Evolutionary conservation across 108 stramenopile genomes (phyloP), one percentile per base, ranked within the genome.

Genomic region (Chaetoceros muelleri): DNA sequence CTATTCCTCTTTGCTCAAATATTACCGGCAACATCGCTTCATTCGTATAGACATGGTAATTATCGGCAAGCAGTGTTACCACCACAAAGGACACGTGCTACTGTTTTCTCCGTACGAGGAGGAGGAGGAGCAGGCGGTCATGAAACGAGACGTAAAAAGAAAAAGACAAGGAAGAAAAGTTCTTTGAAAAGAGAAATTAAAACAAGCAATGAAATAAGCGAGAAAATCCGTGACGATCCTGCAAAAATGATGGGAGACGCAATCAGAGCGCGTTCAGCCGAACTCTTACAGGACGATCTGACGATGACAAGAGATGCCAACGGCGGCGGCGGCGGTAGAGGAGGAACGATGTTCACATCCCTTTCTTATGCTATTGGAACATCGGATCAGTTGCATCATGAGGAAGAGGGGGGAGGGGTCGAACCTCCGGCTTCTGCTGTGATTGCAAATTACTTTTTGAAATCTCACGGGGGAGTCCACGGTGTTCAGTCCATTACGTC

Each of bases 401-500:
- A 44, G 16, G 56, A 69, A 22, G 67, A 76, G 44, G 61, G 55
- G 44, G 80, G 78, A 40, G 73, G 62, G 29, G 79, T 84, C 24
- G 64, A 70, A 58, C 75, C 74, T 19, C 55, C 78, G 1, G 48
- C 78, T 19, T 65, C 80, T 0, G 66, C 84, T 13, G 76, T 85
- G 10, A 55, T 90, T 45, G 80, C 81, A 29, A 72, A 85, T 50
- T 90, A 90, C 66, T 90, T 90, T 56, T 60, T 90, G 10, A 79
- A 81, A 57, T 77, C 78, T 44, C 88, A 90, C 48, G 84, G 84
- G 8, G 88, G 88, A 2, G 79, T 82, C 19, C 88, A 90, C 70
- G 72, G 57, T 31, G 46, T 84, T 23, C 88, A 85, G 61, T 75
- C 62, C n/a, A 22, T 74, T 0, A 72, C 71, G 30, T 84, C 84